These are phyloP conservation scores for Circinella umbellata DNA, from an alignment of 371 early-diverging fungal genomes.

Conservation along the genomic window DNA sequence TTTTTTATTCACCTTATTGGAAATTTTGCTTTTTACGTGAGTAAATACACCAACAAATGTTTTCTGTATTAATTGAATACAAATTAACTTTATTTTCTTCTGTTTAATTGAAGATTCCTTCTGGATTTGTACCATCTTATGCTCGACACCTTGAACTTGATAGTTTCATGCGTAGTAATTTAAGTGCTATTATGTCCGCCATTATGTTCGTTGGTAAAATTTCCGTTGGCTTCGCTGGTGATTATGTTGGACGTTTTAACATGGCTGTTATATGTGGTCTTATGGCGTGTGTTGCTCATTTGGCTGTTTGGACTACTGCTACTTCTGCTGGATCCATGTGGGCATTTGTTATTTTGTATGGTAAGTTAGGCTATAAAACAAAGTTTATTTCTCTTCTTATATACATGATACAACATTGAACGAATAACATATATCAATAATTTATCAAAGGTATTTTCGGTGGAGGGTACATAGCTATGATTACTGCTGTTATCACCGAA, in stretches of 20 bases:
- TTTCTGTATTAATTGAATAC: neutral
- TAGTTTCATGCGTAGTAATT: constrained; percentile 33
- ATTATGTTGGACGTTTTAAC: constrained; percentile 63
- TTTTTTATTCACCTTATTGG: constrained; percentile 37
- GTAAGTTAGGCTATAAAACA: constrained; percentile 6
- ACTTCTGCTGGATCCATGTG: constrained; percentile 40
- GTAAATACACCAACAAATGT: neutral
- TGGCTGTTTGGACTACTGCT: constrained; percentile 48
- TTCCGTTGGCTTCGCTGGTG: constrained; percentile 52
- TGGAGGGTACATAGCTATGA: constrained; percentile 61
- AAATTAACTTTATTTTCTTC: neutral
- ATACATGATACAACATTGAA: too few species aligned
- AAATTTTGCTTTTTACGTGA: constrained; percentile 41
- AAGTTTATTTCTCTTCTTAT: too few species aligned
- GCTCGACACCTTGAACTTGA: constrained; percentile 38
- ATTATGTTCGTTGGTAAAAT: constrained; percentile 53
- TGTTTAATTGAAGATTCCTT: constrained; percentile 12
- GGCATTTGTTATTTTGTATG: constrained; percentile 52
- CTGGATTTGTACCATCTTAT: constrained; percentile 28
- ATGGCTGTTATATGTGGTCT: constrained; percentile 50
- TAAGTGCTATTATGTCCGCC: constrained; percentile 54
- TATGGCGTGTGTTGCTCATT: constrained; percentile 47
- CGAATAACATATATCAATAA: too few species aligned
- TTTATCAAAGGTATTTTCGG: constrained; percentile 38
- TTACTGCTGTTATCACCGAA: constrained; percentile 53